Evolutionary conservation across 495 filamentous ascomycete species (phyloP), one percentile per base, ranked within the genome.

Genomic region (Entonaema liquescens): DNA sequence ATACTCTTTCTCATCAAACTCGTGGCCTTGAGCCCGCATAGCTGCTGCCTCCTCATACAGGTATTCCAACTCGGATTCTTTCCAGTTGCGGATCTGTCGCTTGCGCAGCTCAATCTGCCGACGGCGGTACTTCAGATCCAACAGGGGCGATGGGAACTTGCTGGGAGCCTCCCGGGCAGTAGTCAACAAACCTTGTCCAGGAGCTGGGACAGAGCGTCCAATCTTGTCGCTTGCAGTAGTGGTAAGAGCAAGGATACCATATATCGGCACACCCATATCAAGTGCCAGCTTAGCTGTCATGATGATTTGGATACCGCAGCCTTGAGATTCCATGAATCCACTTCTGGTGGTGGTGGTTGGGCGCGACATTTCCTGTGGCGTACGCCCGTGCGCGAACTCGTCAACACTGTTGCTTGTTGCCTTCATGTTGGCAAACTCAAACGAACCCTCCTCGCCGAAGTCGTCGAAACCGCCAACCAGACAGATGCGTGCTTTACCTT

Each of bases 371-470:
- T 99, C 95, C 76, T 89, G 89, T 0, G 95, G 96, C 35, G 95
- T 97, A 69, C 95, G 92, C 35, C 95, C 95, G 73, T 98, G 95
- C 6, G 92, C 93, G 74, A 98, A 92, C 76, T 98, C 95, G 67
- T 98, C 93, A 59, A 97, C 90, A 25, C 94, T 93, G 73, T 98
- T 99, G 85, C 92, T 97, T 47, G 95, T 99, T 33, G 95, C 95
- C 81, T 97, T 96, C 95, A 99, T 99, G 83, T 99, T 99, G 85
- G 95, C 95, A 77, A 99, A 99, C 80, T 99, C 95, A 72, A 97
- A 98, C 4, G 95, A 98, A 57, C 96, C 95, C 83, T 99, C 95
- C 82, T 99, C 95, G 71, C 96, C 93, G 86, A 99, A 98, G 81
- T 99, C 95, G 83, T 99, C 95, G 77, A 98, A 97, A 58, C 95